Evolutionary conservation across 1,284 basidiomycete species (phyloP), one percentile per base, ranked within the genome.

Genomic region (Waitea zeae): DNA sequence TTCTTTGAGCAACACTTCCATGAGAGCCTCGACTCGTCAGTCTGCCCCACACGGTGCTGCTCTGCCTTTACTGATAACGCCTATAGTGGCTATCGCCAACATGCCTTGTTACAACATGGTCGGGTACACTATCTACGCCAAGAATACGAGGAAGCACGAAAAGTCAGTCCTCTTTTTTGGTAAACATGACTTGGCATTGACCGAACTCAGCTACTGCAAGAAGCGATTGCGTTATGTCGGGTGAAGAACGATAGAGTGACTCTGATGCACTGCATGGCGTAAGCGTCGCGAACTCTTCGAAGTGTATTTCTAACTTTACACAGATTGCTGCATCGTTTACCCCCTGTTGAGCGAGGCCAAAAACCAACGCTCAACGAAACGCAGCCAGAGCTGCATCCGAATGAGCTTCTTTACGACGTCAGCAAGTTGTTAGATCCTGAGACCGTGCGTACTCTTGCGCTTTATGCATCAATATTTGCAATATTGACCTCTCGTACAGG

Each of bases 1-100:
- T 86, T 80, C 49, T 86, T 86, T 42, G 81, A 86, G 46, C 81
- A 86, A 42, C 73, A 70, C 44, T 86, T 86, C 45, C 75, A 82
- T 43, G 71, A 77, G 35, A 64, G 60, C 14, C 75, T 70, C 41
- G 81, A 86, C 49, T 83, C 80, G 77, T 82, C 41, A 44, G 80
- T 56, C 15, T 29, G 24, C 11, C 49, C 9, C 19, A 26, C 29
- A 31, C 33, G 9, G 28, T 28, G 12, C n/a, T 20, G 13, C 29
- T 31, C n/a, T n/a, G 15, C 17, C n/a, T 17, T 27, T 20, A 22
- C 17, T 36, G 17, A 33, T 37, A n/a, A 33, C 33, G 24, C 31
- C 27, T 35, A 20, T 43, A 84, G 82, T 17, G 77, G 78, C 12
- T 53, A 81, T 38, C 73, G 82, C 33, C 81, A 84, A 43, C 75